Percentiles rank a stretch among this genome's conserved stretches.
Evolutionary conservation across 768 basidiomycete species (phyloP).

Genomic region (Boletus eberwhitei): DNA sequence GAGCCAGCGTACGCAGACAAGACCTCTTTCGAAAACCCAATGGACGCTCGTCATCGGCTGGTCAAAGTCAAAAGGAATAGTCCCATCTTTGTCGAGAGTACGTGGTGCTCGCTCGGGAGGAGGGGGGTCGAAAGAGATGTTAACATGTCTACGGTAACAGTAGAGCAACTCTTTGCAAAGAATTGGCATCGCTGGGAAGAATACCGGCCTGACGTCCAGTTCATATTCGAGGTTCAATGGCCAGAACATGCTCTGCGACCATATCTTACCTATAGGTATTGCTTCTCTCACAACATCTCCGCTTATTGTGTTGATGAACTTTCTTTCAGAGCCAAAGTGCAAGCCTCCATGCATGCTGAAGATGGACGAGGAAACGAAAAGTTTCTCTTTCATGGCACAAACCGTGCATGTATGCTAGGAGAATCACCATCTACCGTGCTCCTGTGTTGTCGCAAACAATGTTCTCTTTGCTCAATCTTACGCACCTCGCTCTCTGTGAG

Average conservation of each 20-base stretch:
- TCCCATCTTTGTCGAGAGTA: constrained; percentile 9
- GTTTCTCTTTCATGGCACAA: constrained; percentile 13
- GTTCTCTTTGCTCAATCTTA: constrained; percentile 13
- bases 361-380: constrained; percentile 11
- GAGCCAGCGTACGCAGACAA: background rate
- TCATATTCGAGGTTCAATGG: constrained; percentile 11
- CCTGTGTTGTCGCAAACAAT: constrained; percentile 2
- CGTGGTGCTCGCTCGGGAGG: background rate
- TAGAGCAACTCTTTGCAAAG: constrained; percentile 4
- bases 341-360: constrained; percentile 1
- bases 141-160: background rate
- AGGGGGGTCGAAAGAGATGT: background rate
- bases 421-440: constrained; percentile 11
- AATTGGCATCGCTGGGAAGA: constrained; percentile 11
- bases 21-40: background rate
- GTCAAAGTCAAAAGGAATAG: constrained; percentile 5
- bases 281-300: background rate
- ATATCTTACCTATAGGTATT: constrained; percentile 10
- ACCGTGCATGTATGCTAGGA: constrained; percentile 13
- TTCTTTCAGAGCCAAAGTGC: constrained; percentile 4
- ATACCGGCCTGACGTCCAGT: constrained; percentile 11
- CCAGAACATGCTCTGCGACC: constrained; percentile 9
- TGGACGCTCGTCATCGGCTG: constrained; percentile 3
- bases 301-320: background rate
- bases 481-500: constrained; percentile 13